Base-by-base conservation (phyloP, 306 rosid species). In the Biancaea sappan region DNA sequence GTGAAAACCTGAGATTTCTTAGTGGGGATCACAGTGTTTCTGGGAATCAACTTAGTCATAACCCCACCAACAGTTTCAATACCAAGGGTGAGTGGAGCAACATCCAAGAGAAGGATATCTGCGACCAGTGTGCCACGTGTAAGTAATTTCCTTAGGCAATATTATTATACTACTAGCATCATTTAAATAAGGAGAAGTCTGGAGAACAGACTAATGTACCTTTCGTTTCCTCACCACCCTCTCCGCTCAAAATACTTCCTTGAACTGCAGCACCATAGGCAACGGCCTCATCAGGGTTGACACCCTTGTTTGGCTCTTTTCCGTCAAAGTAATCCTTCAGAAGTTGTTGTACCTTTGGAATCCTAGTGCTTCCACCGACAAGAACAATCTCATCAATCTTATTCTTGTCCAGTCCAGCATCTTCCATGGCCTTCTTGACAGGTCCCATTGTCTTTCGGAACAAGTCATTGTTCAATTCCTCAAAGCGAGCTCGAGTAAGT, bases 31-130 rank as follows among this genome's bases (percentile, higher is more conserved):
- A 95, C 99, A 10, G 97, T 90, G 72, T 95, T 95, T 82, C 99
- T 92, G 15, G 99, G 99, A 72, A 95, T 95, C 95, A 95, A 89
- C 80, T 95, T 95, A 73, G 99, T 95, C 99, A 95, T 95, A 50
- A 95, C 99, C 48, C 99, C 99, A 6, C 99, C 99, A 78, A 95
- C 99, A 67, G 99, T 95, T 82, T 95, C 99, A 69, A 95, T 95
- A 82, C 99, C 99, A 53, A 95, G 99, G 78, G 99, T 95, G 63
- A 95, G 91, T 0, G 99, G 99, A 16, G 99, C 99, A 12, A 95
- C 99, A 31, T 95, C 99, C 52, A 95, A 74, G 26, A 95, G 99
- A 84, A 95, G 99, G 77, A 95, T 92, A 79, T 95, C 99, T 94
- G 86, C n/a, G 34, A 18, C 25, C 14, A 60, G 25, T 59, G 22